A percentile compares a stretch with the other conserved stretches of the same genome.
These are phyloP conservation scores for Teratosphaeria pseudoeucalypti DNA, from an alignment of 2,329 filamentous ascomycete species.

Conservation along the genomic window DNA sequence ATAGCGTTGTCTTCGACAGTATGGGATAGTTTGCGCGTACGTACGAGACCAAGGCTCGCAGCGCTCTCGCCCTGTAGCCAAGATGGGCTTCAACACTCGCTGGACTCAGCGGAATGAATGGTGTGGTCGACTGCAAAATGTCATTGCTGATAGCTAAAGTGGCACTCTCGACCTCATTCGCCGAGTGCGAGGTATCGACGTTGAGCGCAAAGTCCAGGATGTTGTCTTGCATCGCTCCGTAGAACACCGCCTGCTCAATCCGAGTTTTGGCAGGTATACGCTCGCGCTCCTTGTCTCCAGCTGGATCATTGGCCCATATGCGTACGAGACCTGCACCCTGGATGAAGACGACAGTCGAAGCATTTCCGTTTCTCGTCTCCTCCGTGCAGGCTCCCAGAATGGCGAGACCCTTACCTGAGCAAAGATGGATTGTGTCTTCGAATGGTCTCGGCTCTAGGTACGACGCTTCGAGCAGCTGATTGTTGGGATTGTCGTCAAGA, in stretches of 20 bases:
- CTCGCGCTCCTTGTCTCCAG: conserved; percentile 45
- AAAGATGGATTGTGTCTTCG: conserved; percentile 79
- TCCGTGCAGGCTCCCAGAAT: conserved; percentile 43
- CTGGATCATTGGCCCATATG: conserved; percentile 44
- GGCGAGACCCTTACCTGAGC: conserved; percentile 39
- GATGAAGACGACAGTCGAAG: conserved; percentile 43
- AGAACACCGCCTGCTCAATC: conserved; percentile 91
- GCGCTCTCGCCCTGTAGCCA: conserved; percentile 57
- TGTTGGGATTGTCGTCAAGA: conserved; percentile 52
- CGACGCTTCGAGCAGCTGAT: conserved; percentile 61
- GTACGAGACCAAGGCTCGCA: conserved; percentile 65
- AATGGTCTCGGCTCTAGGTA: conserved; percentile 57
- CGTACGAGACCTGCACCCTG: conserved; percentile 49
- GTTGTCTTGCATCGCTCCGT: conserved; percentile 62
- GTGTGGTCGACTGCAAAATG: conserved; percentile 66
- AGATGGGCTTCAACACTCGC: conserved; percentile 76
- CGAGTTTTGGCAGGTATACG: conserved; percentile 74
- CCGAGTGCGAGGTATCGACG: conserved; percentile 51
- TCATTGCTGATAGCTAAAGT: conserved; percentile 70
- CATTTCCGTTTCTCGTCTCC: conserved; percentile 24
- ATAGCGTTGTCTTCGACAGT: conserved; percentile 59
- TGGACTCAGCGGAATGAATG: conserved; percentile 57
- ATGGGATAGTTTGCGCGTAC: conserved; percentile 54
- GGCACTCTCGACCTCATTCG: conserved; percentile 63
- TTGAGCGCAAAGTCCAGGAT: conserved; percentile 74